Percentiles rank a stretch among this genome's conserved stretches.
Evolutionary conservation across 1,284 basidiomycete genomes (phyloP).

Genomic region (Marasmius sp.): DNA sequence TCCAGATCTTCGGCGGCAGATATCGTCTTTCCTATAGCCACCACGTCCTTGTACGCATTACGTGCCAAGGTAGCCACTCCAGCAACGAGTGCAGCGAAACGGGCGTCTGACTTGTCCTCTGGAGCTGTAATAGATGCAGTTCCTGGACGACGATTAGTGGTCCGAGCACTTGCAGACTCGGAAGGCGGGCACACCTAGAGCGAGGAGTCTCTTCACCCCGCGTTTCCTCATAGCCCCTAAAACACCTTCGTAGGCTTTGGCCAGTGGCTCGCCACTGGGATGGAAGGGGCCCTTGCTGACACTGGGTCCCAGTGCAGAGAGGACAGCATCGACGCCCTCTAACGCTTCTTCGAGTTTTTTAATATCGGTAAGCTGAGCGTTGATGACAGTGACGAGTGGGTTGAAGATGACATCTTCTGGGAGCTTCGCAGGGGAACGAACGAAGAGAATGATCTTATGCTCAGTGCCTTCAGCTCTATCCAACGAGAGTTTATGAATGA

Average conservation of each 20-base stretch:
- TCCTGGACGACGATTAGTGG: background rate
- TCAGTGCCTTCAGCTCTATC: background rate
- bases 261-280: slow-evolving; percentile 54
- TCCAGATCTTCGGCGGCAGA: slow-evolving; percentile 48
- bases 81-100: slow-evolving; percentile 44
- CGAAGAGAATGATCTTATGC: slow-evolving; percentile 50
- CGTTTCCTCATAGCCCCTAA: slow-evolving; percentile 54
- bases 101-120: slow-evolving; percentile 52
- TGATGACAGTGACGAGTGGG: slow-evolving; percentile 45
- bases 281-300: slow-evolving; percentile 32
- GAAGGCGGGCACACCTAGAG: slow-evolving; percentile 40
- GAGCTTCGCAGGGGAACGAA: slow-evolving; percentile 60
- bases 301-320: slow-evolving; percentile 65
- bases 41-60: slow-evolving; percentile 46
- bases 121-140: slow-evolving; percentile 64
- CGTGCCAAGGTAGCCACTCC: slow-evolving; percentile 36
- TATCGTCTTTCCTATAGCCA: slow-evolving; percentile 55
- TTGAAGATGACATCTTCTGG: slow-evolving; percentile 47
- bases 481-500: background rate
- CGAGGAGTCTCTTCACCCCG: slow-evolving; percentile 56
- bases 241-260: slow-evolving; percentile 53
- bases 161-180: background rate
- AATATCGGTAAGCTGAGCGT: slow-evolving; percentile 55
- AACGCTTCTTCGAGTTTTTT: slow-evolving; percentile 50
- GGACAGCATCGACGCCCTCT: slow-evolving; percentile 55